Evolutionary conservation across 257 asterid species (phyloP), one percentile per base, ranked within the genome.

Genomic region (Coffea eugenioides): DNA sequence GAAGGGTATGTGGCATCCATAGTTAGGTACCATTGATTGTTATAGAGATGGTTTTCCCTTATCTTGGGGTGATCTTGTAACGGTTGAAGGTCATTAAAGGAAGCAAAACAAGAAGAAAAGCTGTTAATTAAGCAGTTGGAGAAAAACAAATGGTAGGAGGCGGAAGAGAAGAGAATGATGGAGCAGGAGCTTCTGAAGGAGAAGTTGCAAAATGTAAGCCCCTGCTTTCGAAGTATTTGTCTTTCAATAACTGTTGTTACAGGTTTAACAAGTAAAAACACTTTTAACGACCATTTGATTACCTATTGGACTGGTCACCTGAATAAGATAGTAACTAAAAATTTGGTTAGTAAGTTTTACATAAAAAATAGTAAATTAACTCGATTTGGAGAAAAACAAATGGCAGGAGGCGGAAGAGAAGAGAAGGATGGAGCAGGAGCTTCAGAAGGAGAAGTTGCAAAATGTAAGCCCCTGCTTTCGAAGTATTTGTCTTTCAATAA

Each of bases 41-140:
- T 78, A 71, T 68, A 67, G 43, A 73, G 70, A 49, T 79, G 71
- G 66, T 76, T 80, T 80, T 72, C 74, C 39, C 61, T 82, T 54
- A 15, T 51, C 82, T 82, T 57, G 85, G 74, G 78, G 78, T 62
- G 48, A 71, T 64, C 52, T 76, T 85, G 4, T 59, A 34, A 79
- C 87, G 85, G 54, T 71, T 89, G 86, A 80, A 96, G 99, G 92
- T 90, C 91, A 73, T 97, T 87, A 82, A 94, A 94, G 85, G 94
- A 87, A 27, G 83, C 86, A 56, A 89, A 89, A 84, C 85, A 73
- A 71, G 93, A 86, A 74, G 93, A 90, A 82, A 87, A 85, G 75
- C 57, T 83, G 43, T 80, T 89, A 78, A 80, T 89, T 84, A 94
- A 89, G 89, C 95, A 92, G 86, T 87, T 90, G 84, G 97, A 92